Conservation (phyloP, 179 eudicot genomes). For the Dionaea muscipula region DNA sequence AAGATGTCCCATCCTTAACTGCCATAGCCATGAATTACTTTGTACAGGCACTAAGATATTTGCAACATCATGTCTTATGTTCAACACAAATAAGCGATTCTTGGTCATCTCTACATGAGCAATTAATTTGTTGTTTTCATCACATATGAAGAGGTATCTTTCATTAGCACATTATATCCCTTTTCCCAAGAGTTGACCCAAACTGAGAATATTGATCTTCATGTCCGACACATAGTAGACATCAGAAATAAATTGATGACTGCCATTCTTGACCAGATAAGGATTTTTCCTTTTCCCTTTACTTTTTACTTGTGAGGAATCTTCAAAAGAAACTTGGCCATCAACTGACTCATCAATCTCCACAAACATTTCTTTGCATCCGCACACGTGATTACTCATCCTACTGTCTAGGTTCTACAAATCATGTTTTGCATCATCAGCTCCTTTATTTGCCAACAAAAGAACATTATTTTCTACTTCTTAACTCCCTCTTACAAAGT, state of each 20-base stretch:
- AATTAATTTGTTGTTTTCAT: background rate
- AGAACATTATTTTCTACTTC: background rate
- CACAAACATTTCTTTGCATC: background rate
- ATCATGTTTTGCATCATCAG: background rate
- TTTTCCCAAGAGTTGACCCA: background rate
- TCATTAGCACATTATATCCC: background rate
- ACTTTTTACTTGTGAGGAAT: background rate
- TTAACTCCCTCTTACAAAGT: background rate
- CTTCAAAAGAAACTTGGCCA: background rate
- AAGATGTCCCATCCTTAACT: background rate
- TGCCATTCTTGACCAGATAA: background rate
- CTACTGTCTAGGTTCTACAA: conserved; percentile 4
- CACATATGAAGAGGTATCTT: background rate
- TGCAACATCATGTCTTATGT: background rate
- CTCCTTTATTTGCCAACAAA: background rate
- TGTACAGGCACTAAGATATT: background rate
- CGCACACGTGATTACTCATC: conserved; percentile 3
- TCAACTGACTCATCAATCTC: background rate
- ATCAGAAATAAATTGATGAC: background rate
- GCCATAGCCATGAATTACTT: conserved; percentile 4
- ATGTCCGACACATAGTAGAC: background rate
- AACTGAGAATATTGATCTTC: conserved; percentile 3
- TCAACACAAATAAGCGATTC: background rate
- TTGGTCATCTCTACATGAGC: background rate
- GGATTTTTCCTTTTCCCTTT: background rate